A percentile compares a stretch with the other conserved stretches of the same genome.
phyloP scores from a whole-genome alignment of 2,329 filamentous ascomycete genomes.

The Venturia effusa region DNA sequence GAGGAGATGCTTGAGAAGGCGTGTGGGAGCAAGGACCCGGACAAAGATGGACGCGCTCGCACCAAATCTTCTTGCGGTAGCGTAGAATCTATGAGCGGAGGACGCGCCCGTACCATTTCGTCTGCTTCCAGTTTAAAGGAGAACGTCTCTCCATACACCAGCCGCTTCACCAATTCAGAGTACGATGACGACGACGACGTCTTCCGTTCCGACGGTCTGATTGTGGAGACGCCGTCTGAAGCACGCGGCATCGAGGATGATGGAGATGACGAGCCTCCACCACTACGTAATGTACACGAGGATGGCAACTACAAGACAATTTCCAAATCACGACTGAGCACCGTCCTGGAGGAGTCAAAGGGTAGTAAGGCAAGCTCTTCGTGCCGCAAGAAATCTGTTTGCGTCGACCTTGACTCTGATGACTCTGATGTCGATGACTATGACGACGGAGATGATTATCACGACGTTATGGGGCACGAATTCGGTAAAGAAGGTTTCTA shows the following conservation, averaged over 20 bases:
- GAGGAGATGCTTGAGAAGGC: not conserved
- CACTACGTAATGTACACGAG: not conserved
- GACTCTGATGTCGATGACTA: not conserved
- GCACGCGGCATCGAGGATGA: constrained; percentile 4
- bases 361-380: not conserved
- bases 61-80: not conserved
- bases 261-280: not conserved
- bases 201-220: not conserved
- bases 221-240: not conserved
- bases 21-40: not conserved
- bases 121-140: not conserved
- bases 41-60: not conserved
- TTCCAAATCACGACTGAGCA: not conserved
- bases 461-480: not conserved
- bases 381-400: not conserved
- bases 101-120: not conserved
- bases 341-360: not conserved
- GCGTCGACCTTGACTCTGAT: not conserved
- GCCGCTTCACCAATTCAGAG: not conserved
- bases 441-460: not conserved
- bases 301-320: constrained; percentile 1
- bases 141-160: not conserved
- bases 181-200: not conserved
- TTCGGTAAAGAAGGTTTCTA: not conserved
- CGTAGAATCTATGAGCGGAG: not conserved